Percentiles rank a stretch among this genome's conserved stretches.
These are phyloP conservation scores for Candida coquimbonensis DNA, from an alignment of 805 yeast species.

Conservation along the genomic window DNA sequence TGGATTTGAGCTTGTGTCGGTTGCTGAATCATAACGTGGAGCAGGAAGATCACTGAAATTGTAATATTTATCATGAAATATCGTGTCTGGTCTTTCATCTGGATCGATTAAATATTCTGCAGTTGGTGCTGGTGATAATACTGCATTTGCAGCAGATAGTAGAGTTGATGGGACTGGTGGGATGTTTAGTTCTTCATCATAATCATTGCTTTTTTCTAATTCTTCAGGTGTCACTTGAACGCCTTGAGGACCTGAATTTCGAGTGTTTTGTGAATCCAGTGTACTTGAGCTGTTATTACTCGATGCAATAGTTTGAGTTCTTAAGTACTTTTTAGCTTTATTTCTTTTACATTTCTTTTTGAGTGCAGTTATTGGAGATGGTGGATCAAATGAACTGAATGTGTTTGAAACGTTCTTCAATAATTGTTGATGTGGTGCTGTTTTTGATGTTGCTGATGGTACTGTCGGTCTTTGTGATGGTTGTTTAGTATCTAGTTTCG, in stretches of 20 bases:
- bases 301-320: constrained; percentile 14
- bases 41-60: constrained; percentile 59
- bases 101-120: constrained; percentile 65
- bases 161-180: constrained; percentile 74
- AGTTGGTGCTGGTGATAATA: constrained; percentile 78
- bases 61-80: constrained; percentile 80
- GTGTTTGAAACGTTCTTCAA: background rate
- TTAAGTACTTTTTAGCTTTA: constrained; percentile 14
- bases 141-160: constrained; percentile 68
- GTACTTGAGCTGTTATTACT: too few relatives aligned
- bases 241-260: too few relatives aligned
- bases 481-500: background rate
- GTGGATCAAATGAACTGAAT: background rate
- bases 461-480: background rate
- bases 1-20: constrained; percentile 11
- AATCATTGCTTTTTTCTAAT: constrained; percentile 11
- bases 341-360: constrained; percentile 6
- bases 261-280: too few relatives aligned
- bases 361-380: background rate
- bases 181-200: constrained; percentile 26
- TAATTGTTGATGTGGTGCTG: background rate
- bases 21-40: constrained; percentile 27
- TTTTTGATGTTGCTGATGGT: background rate
- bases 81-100: constrained; percentile 49
- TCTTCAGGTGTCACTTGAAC: background rate